These are phyloP conservation scores for Turnera subulata DNA, from an alignment of 345 rosid genomes.

Conservation along the genomic window DNA sequence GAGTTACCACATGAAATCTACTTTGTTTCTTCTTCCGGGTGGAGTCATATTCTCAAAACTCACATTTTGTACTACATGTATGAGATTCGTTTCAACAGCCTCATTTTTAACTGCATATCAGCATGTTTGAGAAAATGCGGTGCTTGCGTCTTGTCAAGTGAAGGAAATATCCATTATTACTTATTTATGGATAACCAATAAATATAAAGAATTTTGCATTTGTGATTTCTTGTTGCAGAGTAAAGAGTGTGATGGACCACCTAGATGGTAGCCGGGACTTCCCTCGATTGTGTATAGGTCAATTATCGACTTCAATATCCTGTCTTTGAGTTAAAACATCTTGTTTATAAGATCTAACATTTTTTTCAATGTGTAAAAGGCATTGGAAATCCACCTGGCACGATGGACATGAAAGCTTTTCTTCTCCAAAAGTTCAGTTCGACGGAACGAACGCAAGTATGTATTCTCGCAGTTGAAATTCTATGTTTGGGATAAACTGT, in stretches of 20 bases:
- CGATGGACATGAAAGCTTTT: constrained; percentile 90
- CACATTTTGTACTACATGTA: too few relatives aligned
- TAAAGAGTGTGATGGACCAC: constrained; percentile 71
- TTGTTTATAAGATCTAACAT: neutral
- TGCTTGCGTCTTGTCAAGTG: too few relatives aligned
- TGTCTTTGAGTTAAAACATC: neutral
- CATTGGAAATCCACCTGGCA: constrained; percentile 86
- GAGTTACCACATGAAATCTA: too few relatives aligned
- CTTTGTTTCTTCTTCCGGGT: too few relatives aligned
- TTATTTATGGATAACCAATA: neutral
- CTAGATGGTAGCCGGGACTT: constrained; percentile 67
- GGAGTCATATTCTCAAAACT: too few relatives aligned
- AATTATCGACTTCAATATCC: neutral
- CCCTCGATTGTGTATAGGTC: constrained; percentile 81
- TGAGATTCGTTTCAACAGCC: too few relatives aligned
- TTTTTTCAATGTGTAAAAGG: constrained; percentile 33
- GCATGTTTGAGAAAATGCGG: too few relatives aligned
- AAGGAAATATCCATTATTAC: too few relatives aligned
- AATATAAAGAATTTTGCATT: neutral
- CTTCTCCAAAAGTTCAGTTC: constrained; percentile 81
- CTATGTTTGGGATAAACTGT: too few relatives aligned
- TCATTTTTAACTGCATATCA: too few relatives aligned
- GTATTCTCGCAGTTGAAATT: neutral
- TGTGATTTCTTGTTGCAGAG: constrained; percentile 40
- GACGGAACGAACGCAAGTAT: constrained; percentile 62